These are phyloP conservation scores for Boletus austroedulis DNA, from an alignment of 1,284 basidiomycete genomes.

Conservation along the genomic window DNA sequence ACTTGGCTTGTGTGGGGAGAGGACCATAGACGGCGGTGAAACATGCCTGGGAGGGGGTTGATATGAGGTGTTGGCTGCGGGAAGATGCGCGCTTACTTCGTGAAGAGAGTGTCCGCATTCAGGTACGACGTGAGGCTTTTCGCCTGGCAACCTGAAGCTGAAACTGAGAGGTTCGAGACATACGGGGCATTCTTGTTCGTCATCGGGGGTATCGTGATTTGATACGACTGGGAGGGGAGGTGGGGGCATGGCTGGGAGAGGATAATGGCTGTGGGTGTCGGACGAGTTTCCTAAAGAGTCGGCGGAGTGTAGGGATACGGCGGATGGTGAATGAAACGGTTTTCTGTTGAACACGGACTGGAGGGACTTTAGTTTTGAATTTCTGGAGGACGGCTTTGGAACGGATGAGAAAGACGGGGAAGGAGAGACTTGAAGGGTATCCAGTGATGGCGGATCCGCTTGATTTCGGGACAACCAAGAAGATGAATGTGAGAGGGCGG, in stretches of 20 bases:
- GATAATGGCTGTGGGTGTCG: slow-evolving; percentile 30
- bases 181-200: slow-evolving; percentile 86
- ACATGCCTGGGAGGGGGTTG: slow-evolving; percentile 65
- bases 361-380: slow-evolving; percentile 30
- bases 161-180: slow-evolving; percentile 89
- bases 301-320: slow-evolving; percentile 38
- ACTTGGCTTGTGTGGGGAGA: slow-evolving; percentile 59
- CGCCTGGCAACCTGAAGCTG: slow-evolving; percentile 83
- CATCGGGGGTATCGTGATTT: slow-evolving; percentile 57
- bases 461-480: slow-evolving; percentile 25
- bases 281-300: slow-evolving; percentile 26
- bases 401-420: slow-evolving; percentile 43
- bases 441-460: slow-evolving; percentile 21
- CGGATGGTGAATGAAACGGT: slow-evolving; percentile 34
- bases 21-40: slow-evolving; percentile 95
- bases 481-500: slow-evolving; percentile 6
- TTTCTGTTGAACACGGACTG: slow-evolving; percentile 41
- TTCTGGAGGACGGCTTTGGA: slow-evolving; percentile 36
- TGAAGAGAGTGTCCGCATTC: slow-evolving; percentile 97
- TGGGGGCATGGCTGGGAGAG: slow-evolving; percentile 54
- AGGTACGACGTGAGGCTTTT: slow-evolving; percentile 95
- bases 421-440: slow-evolving; percentile 37
- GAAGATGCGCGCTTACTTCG: slow-evolving; percentile 56
- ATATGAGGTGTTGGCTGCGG: neutral
- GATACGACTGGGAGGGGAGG: slow-evolving; percentile 68